Base-by-base conservation (phyloP, 192 early-diverging fungal species). In the Allomyces javanicus region DNA sequence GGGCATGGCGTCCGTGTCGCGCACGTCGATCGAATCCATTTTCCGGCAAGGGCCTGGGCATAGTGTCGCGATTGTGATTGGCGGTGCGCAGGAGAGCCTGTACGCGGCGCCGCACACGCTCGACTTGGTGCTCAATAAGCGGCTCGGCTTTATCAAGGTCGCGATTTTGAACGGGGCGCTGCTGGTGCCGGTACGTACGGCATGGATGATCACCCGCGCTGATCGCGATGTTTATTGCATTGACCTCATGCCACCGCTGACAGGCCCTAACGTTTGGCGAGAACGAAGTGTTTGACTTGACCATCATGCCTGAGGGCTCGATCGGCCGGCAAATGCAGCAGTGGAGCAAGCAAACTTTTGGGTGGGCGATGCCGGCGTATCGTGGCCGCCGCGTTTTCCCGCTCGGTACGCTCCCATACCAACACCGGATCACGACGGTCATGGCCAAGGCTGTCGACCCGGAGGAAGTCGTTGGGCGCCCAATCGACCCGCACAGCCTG, bases 111-210 rank as follows among this genome's bases (percentile, higher is more conserved):
- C 83, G 10, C 79, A 80, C 24, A 73, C 76, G 3, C 70, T 79
- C 24, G 86, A 92, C 67, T 72, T 94, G 58, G 83, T 86, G 0
- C 73, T 94, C 65, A 81, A 85, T 66, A 89, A 86, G 64, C 82
- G 93, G 24, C 69, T 87, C 2, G 96, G 96, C 0, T 98, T 98
- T 75, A 83, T 98, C 67, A 87, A 89, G 66, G 75, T 94, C 55
- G 96, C 96, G 10, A 79, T 96, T 4, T 74, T 77, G 4, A 83
- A 89, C 27, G 89, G 89, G 26, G 26, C 26, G 26, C 26, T 26
- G 26, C 4, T 26, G 26, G 26, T 26, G 26, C 26, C 26, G 26
- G 26, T 4, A 26, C 1, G 26, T 26, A 26, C 26, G 4, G 26
- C 26, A 26, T 26, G 26, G 26, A 3, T 26, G 4, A 26, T 4